Percentiles rank a stretch among this genome's conserved stretches.
Evolutionary conservation across 1,284 basidiomycete species (phyloP).

Genomic region (Mycosarcoma mackinlayi): DNA sequence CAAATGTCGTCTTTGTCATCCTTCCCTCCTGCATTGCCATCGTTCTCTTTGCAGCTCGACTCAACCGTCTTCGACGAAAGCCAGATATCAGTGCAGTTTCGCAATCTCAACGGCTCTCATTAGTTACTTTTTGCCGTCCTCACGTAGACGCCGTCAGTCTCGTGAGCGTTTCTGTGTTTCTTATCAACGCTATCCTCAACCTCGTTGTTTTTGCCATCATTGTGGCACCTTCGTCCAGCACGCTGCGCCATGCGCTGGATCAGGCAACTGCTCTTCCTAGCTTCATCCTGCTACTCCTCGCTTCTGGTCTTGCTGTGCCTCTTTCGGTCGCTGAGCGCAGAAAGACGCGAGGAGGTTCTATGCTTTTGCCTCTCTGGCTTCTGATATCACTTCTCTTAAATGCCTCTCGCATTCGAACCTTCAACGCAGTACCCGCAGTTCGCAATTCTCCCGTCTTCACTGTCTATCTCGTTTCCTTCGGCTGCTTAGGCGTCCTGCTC

Average conservation of each 20-base stretch:
- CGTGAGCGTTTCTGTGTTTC: slow-evolving; percentile 23
- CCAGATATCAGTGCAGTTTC: slow-evolving; percentile 19
- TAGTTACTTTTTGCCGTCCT: slow-evolving; percentile 15
- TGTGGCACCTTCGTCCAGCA: slow-evolving; percentile 9
- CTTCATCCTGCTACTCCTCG: slow-evolving; percentile 31
- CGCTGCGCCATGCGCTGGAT: slow-evolving; percentile 16
- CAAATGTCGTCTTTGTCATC: slow-evolving; percentile 43
- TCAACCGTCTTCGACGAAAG: slow-evolving; percentile 24
- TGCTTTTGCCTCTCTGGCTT: slow-evolving; percentile 50
- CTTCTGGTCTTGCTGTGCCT: slow-evolving; percentile 31
- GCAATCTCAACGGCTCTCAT: slow-evolving; percentile 11
- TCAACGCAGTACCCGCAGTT: slow-evolving; percentile 28
- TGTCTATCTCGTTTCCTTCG: slow-evolving; percentile 33
- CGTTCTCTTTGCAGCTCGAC: slow-evolving; percentile 10
- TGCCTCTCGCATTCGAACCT: slow-evolving; percentile 49
- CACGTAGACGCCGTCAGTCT: slow-evolving; percentile 38
- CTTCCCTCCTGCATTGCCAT: slow-evolving; percentile 42
- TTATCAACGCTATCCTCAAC: slow-evolving; percentile 33
- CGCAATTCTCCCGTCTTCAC: slow-evolving; percentile 36
- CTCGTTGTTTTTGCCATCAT: slow-evolving; percentile 22
- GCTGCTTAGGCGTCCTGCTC: slow-evolving; percentile 41
- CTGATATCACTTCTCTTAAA: slow-evolving; percentile 39
- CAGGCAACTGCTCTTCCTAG: slow-evolving; percentile 21
- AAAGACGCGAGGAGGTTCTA: slow-evolving; percentile 42
- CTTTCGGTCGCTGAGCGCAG: slow-evolving; percentile 33